Conservation (phyloP, 163 green algal genomes). For the Chloromonas sp. region DNA sequence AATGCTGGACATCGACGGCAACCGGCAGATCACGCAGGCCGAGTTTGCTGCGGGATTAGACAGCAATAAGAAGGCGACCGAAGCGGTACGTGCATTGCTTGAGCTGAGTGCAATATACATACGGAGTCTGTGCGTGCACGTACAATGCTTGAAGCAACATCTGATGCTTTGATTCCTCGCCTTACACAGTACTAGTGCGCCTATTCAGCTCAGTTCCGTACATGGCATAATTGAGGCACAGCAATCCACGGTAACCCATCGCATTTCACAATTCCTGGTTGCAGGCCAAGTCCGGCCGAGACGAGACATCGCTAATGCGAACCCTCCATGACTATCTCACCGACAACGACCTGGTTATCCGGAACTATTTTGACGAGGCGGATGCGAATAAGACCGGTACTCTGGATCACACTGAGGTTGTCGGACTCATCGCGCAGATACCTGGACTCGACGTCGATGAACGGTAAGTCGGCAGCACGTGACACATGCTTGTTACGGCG, state of each 20-base stretch:
- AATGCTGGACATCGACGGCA: conserved; percentile 28
- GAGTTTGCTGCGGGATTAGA: background rate
- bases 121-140: background rate
- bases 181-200: too few relatives aligned
- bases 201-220: too few relatives aligned
- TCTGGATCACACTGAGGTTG: conserved; percentile 30
- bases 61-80: background rate
- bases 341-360: conserved; percentile 25
- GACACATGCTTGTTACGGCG: too few relatives aligned
- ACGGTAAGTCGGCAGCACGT: background rate
- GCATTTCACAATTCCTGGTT: background rate
- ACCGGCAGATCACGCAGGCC: background rate
- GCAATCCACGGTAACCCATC: too few relatives aligned
- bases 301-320: conserved; percentile 25
- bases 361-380: conserved; percentile 16
- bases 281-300: conserved; percentile 11
- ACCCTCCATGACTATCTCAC: conserved; percentile 34
- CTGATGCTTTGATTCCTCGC: too few relatives aligned
- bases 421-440: conserved; percentile 26
- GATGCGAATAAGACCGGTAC: conserved; percentile 25
- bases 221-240: too few relatives aligned
- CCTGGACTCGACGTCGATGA: conserved; percentile 17
- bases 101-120: background rate
- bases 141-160: too few relatives aligned
- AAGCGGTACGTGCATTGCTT: conserved; percentile 1